Base-by-base conservation (phyloP, 257 asterid species). In the Fraxinus pennsylvanica region DNA sequence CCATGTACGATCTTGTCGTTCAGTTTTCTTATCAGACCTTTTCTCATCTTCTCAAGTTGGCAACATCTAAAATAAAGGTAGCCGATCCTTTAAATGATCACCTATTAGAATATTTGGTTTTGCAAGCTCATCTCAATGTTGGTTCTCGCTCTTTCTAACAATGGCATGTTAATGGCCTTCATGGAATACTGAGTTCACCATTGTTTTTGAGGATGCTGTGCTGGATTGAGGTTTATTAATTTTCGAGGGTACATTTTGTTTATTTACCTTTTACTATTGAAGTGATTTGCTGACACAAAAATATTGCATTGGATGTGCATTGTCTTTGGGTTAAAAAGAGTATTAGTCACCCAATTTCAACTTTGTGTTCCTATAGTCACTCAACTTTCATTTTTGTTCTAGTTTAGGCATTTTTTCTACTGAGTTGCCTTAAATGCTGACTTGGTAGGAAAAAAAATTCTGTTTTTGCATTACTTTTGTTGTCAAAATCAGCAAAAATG, bases 1-100 rank as follows among this genome's bases (percentile, higher is more conserved):
- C 22, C 41, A 75, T 61, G 82, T 71, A 72, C 69, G 8, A n/a
- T 35, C 68, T 30, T 61, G 67, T 76, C 39, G 74, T 78, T 61
- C 73, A 17, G 57, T 78, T 68, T 79, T 57, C 70, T 82, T 73
- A 76, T 67, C 6, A 76, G 82, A 74, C 27, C 72, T 81, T 6
- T 52, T 17, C 14, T 47, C 5, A 25, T 63, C 35, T 9, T 27
- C 69, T 63, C 35, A 5, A 63, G 27, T 54, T 3, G 65, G 25
- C 65, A n/a, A 54, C 0, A 5, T 63, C 17, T n/a, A 27, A 8
- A 63, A 63, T 63, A 63, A 63, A 36, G 9, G 69, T 63, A 22
- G 15, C 12, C 17, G 69, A 63, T 63, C 69, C 7, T 63, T 63
- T 22, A 27, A 22, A 22, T 59, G 69, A 27, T 22, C 67, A 21